Base-by-base conservation (phyloP, 306 rosid species). In the Citrullus amarus region DNA sequence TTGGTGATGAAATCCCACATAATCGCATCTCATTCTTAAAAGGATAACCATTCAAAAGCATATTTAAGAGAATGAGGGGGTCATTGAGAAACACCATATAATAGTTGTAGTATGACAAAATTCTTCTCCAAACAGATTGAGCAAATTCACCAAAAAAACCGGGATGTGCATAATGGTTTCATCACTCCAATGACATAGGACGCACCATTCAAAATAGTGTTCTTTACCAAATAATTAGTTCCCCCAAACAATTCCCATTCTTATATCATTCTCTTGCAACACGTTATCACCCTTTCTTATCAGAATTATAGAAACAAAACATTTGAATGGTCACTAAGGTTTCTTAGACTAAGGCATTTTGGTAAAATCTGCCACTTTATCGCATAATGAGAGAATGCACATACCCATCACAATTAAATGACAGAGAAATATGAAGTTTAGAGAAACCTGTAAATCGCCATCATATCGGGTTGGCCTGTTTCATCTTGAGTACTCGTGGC, bases 381-480 rank as follows among this genome's bases (percentile, higher is more conserved):
- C 51, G 46, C 18, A 71, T 71, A 14, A 71, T 15, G 25, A 72
- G 58, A 48, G 28, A 72, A 50, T 25, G 13, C 30, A 39, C 54
- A 50, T 13, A 4, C 43, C 36, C 76, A 25, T 71, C 46, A 28
- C 32, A 73, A 8, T 73, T 48, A 61, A 69, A 48, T 43, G 68
- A 81, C 25, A 76, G 60, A 60, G 61, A 34, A 25, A 80, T 34
- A 75, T 41, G 71, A 36, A 44, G 80, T 78, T 68, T 57, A 22
- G 63, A 53, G 48, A 36, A 79, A 89, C 98, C 97, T 92, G 95
- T 92, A 94, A 79, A 92, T 84, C 73, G 95, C 90, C 95, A 92
- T 94, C 96, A 92, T 94, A 87, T 94, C 97, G 72, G 73, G 39
- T 84, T 87, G 81, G 58, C 90, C 77, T 72, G 83, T 83, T 82